A percentile compares a stretch with the other conserved stretches of the same genome.
Evolutionary conservation across 2,329 filamentous ascomycete species (phyloP).

Genomic region (Phyllachora maydis): DNA sequence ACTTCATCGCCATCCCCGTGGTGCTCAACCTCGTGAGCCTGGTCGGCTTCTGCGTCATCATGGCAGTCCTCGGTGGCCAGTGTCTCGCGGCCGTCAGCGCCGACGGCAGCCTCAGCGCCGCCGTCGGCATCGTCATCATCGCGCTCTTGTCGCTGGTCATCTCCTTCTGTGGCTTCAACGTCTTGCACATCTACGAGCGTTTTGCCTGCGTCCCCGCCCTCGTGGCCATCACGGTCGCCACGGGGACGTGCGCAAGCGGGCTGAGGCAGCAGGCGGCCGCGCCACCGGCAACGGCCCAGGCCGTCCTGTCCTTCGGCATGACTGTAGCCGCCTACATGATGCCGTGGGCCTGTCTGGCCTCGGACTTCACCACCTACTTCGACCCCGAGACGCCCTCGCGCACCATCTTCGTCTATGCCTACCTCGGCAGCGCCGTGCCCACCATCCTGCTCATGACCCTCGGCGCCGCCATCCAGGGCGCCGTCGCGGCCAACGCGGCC

Average conservation of each 20-base stretch:
- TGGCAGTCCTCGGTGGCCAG: constrained; percentile 37
- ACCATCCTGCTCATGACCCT: constrained; percentile 39
- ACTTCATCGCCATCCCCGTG: constrained; percentile 36
- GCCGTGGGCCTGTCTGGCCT: constrained; percentile 36
- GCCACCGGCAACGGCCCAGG: constrained; percentile 18
- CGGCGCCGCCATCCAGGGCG: constrained; percentile 42
- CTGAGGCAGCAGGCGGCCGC: constrained; percentile 23
- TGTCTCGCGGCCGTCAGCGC: constrained; percentile 33
- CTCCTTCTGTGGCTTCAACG: constrained; percentile 38
- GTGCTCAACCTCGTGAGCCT: constrained; percentile 41
- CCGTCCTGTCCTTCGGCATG: constrained; percentile 34
- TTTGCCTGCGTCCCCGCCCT: constrained; percentile 35
- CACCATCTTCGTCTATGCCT: constrained; percentile 31
- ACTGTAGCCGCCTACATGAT: constrained; percentile 43
- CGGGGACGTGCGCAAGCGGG: constrained; percentile 28
- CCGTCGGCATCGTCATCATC: constrained; percentile 40
- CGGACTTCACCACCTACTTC: constrained; percentile 40
- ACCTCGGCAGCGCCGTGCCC: constrained; percentile 30
- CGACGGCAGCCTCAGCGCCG: constrained; percentile 22
- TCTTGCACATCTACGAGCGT: constrained; percentile 35
- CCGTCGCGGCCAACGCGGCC: constrained; percentile 26
- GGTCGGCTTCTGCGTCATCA: constrained; percentile 41
- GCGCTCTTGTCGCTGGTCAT: constrained; percentile 33
- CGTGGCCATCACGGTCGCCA: constrained; percentile 29
- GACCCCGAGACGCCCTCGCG: constrained; percentile 27